Conservation (phyloP, 2,329 filamentous ascomycete genomes). For the Xylariaceae sp. region DNA sequence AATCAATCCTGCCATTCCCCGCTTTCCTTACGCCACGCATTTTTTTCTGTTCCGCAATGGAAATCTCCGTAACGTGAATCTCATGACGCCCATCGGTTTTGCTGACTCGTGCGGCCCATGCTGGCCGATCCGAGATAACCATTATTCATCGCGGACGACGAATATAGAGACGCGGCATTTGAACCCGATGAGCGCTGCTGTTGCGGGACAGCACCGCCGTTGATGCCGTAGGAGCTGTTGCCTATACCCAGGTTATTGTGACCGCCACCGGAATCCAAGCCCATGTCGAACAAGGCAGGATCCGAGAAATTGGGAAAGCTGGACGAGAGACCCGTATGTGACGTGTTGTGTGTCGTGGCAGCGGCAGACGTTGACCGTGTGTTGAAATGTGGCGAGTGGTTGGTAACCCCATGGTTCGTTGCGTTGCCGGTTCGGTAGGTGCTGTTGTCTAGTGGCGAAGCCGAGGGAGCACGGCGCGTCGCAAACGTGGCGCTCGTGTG, state of each 20-base stretch:
- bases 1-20: conserved; percentile 13
- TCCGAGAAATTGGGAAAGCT: conserved; percentile 29
- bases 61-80: conserved; percentile 5
- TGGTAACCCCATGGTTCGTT: conserved; percentile 27
- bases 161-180: conserved; percentile 26
- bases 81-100: conserved; percentile 29
- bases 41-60: conserved; percentile 4
- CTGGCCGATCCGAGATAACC: conserved; percentile 24
- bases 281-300: conserved; percentile 29
- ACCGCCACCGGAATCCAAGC: conserved; percentile 25
- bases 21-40: conserved; percentile 20
- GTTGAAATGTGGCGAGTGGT: conserved; percentile 31
- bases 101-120: conserved; percentile 27
- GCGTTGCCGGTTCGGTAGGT: conserved; percentile 25
- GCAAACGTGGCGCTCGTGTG: conserved; percentile 28
- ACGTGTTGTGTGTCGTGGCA: conserved; percentile 25
- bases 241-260: conserved; percentile 27
- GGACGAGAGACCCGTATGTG: conserved; percentile 28
- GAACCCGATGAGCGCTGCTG: conserved; percentile 29
- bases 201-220: conserved; percentile 22
- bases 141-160: conserved; percentile 27
- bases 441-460: conserved; percentile 30
- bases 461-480: conserved; percentile 29
- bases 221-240: conserved; percentile 26
- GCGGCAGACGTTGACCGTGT: conserved; percentile 27